phyloP scores from a whole-genome alignment of 2,329 filamentous ascomycete species.

The Thielaviopsis musarum region DNA sequence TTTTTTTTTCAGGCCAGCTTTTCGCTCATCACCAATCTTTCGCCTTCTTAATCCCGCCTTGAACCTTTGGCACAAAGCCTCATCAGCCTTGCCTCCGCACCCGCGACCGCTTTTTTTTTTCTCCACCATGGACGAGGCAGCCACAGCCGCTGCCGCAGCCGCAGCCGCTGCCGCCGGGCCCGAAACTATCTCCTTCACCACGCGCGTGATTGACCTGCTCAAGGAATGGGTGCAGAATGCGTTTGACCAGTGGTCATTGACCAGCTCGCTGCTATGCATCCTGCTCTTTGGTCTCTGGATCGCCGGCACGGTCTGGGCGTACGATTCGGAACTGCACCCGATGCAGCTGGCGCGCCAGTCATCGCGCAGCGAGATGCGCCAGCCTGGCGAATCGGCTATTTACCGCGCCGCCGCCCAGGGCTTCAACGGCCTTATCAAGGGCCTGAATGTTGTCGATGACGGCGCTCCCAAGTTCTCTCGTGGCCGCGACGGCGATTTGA shows the following conservation, averaged over 20 bases:
- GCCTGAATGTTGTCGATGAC: conserved; percentile 67
- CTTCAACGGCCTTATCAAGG: conserved; percentile 61
- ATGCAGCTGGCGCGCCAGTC: conserved; percentile 79
- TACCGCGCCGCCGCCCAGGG: conserved; percentile 78
- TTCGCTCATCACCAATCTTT: no score
- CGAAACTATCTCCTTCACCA: conserved; percentile 14
- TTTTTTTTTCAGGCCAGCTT: no score
- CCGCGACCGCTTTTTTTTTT: not conserved
- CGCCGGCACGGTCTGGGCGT: conserved; percentile 52
- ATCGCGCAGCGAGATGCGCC: conserved; percentile 58
- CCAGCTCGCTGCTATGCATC: conserved; percentile 34
- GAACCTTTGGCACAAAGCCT: no score
- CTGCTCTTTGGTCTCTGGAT: conserved; percentile 49
- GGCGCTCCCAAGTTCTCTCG: conserved; percentile 67
- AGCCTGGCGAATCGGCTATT: conserved; percentile 68
- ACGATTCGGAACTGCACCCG: conserved; percentile 82
- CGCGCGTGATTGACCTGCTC: conserved; percentile 39
- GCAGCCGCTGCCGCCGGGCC: no score
- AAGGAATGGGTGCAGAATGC: conserved; percentile 55
- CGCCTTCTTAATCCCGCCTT: no score
- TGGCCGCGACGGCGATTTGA: conserved; percentile 74
- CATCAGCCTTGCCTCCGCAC: not conserved
- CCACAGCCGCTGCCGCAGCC: not conserved
- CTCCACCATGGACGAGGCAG: not conserved
- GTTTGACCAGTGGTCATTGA: conserved; percentile 34